phyloP scores from a whole-genome alignment of 23 red algal species.

The Agarophyton chilense region DNA sequence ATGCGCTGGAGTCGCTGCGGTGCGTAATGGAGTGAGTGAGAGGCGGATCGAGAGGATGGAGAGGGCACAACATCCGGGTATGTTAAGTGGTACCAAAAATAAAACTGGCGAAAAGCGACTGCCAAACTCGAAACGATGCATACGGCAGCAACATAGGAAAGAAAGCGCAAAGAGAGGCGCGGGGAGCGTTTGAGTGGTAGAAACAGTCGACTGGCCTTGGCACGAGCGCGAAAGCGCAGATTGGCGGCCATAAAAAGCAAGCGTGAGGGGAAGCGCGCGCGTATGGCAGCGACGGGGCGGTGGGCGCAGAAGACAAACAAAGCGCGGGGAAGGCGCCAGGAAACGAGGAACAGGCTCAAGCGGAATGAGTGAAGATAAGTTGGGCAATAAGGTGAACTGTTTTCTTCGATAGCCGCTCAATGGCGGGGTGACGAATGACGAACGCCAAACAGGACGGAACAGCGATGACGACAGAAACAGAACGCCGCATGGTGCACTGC shows the following conservation, averaged over 20 bases:
- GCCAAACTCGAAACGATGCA: not conserved
- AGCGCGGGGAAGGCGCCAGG: not conserved
- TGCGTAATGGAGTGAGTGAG: not conserved
- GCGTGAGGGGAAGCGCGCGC: not conserved
- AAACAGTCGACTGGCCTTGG: not conserved
- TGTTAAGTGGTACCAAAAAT: not conserved
- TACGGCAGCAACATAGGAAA: not conserved
- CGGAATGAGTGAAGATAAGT: too few relatives aligned
- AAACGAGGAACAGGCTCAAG: not conserved
- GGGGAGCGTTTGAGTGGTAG: conserved; percentile 10
- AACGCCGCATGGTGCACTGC: too few relatives aligned
- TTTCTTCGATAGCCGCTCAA: too few relatives aligned
- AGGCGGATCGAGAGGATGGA: not conserved
- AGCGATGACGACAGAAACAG: too few relatives aligned
- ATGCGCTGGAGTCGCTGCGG: not conserved
- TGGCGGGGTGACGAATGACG: too few relatives aligned
- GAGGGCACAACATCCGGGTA: not conserved
- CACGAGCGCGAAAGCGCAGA: not conserved
- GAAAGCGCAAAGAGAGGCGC: not conserved
- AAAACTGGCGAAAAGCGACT: conserved; percentile 14
- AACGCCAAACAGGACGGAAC: too few relatives aligned
- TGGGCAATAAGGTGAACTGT: too few relatives aligned
- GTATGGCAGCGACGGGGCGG: not conserved
- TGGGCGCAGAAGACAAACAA: not conserved
- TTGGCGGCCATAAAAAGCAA: conserved; percentile 2